Conservation (phyloP, 78 protist genomes). For the Isochrysis galbana region DNA sequence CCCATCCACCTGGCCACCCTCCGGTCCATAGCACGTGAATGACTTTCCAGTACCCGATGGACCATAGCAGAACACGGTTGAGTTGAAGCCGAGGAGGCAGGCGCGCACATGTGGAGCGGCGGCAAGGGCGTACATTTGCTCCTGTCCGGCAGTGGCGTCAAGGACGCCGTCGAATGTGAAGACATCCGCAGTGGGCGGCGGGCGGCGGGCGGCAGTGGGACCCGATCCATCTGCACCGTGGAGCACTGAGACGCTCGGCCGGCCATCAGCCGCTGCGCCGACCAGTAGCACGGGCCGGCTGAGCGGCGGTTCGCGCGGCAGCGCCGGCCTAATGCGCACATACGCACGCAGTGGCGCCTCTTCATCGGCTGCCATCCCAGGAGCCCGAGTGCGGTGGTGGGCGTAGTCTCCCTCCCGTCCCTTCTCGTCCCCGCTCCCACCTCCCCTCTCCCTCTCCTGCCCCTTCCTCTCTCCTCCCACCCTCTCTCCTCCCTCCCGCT, state of each 20-base stretch:
- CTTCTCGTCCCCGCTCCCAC: too few species aligned
- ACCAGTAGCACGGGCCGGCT: neutral
- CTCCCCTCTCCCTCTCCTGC: too few species aligned
- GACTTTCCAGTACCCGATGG: neutral
- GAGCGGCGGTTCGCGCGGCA: neutral
- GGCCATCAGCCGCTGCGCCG: neutral
- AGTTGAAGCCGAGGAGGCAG: constrained; percentile 9
- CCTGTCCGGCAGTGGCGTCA: neutral
- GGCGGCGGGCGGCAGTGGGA: neutral
- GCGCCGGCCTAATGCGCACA: neutral
- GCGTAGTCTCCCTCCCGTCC: too few species aligned
- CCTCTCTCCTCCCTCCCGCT: too few species aligned
- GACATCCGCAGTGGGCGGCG: neutral
- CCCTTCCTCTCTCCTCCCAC: too few species aligned
- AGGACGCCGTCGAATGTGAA: neutral
- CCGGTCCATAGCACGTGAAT: neutral
- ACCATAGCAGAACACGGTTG: neutral
- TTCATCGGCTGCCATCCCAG: too few species aligned
- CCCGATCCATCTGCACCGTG: neutral
- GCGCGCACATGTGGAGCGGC: neutral
- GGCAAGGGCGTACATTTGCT: neutral
- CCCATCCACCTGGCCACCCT: neutral
- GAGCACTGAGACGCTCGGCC: neutral
- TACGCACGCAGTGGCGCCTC: constrained; percentile 1
- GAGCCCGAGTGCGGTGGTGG: too few species aligned